These are phyloP conservation scores for Coemansia sp. DNA, from an alignment of 192 early-diverging fungal genomes.

Conservation along the genomic window DNA sequence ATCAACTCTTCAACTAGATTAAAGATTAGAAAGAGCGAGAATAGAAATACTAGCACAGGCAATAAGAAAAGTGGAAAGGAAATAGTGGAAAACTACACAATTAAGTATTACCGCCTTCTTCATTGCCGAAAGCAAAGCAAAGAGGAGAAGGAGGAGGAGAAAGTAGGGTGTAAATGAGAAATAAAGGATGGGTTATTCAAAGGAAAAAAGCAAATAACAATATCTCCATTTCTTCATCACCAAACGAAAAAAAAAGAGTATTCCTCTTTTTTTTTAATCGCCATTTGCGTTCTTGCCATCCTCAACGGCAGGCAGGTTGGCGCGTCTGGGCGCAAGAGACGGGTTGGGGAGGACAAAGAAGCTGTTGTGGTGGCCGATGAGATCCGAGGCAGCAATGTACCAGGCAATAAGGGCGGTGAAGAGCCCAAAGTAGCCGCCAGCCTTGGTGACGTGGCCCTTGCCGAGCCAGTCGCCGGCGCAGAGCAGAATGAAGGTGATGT, in stretches of 20 bases:
- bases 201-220: not conserved
- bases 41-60: slow-evolving; percentile 3
- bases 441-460: slow-evolving; percentile 51
- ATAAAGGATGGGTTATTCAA: not conserved
- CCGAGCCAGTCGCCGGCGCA: slow-evolving; percentile 62
- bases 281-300: slow-evolving; percentile 40
- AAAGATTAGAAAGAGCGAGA: slow-evolving; percentile 1
- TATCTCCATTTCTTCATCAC: too few relatives aligned
- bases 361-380: slow-evolving; percentile 58
- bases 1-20: not conserved
- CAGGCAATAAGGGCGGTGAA: slow-evolving; percentile 75
- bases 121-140: too few relatives aligned
- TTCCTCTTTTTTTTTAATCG: slow-evolving; percentile 9
- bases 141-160: too few relatives aligned
- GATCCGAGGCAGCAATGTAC: slow-evolving; percentile 70
- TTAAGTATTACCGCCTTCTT: not conserved
- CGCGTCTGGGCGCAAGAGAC: slow-evolving; percentile 32
- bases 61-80: not conserved
- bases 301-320: slow-evolving; percentile 11
- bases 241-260: not conserved
- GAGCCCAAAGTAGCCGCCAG: slow-evolving; percentile 73
- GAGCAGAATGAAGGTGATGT: slow-evolving; percentile 71
- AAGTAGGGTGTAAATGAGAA: not conserved
- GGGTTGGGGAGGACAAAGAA: slow-evolving; percentile 62
- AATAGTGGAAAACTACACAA: not conserved